Conservation (phyloP, 2,329 filamentous ascomycete genomes). For the Alternaria gaisen region DNA sequence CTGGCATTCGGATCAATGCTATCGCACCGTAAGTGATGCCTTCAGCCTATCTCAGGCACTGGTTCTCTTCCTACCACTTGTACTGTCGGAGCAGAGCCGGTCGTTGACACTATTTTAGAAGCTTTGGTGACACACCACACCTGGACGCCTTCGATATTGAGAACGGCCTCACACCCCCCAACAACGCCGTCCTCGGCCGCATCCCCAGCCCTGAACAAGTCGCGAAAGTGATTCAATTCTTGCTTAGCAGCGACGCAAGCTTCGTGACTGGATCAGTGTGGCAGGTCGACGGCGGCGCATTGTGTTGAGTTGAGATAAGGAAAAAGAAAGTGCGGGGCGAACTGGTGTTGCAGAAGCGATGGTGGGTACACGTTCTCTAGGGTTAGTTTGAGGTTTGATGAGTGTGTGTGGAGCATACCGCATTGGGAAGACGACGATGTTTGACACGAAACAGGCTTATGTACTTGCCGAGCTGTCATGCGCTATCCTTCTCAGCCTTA, state of each 20-base stretch:
- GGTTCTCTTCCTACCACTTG: background rate
- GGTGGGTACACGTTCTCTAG: background rate
- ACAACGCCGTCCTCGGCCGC: slow-evolving; percentile 22
- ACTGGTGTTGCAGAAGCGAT: background rate
- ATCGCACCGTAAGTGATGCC: slow-evolving; percentile 52
- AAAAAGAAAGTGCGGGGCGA: background rate
- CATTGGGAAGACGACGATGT: background rate
- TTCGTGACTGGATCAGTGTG: slow-evolving; percentile 27
- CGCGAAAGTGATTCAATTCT: slow-evolving; percentile 25
- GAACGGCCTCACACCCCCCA: slow-evolving; percentile 12
- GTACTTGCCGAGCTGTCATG: background rate
- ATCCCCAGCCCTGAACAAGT: slow-evolving; percentile 23
- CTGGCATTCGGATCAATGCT: slow-evolving; percentile 49
- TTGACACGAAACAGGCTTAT: background rate
- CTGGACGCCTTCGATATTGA: slow-evolving; percentile 10
- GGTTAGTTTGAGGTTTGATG: background rate
- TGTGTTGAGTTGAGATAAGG: slow-evolving; percentile 18
- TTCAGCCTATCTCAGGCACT: background rate
- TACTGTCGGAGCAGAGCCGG: background rate
- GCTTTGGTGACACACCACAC: slow-evolving; percentile 28
- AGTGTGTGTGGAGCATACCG: background rate
- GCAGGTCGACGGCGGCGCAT: slow-evolving; percentile 28
- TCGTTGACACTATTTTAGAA: slow-evolving; percentile 12
- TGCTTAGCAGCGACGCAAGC: slow-evolving; percentile 30
- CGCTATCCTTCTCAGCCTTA: background rate